Evolutionary conservation across 352 stramenopile genomes (phyloP).

Genomic region (Peronospora belbahrii): DNA sequence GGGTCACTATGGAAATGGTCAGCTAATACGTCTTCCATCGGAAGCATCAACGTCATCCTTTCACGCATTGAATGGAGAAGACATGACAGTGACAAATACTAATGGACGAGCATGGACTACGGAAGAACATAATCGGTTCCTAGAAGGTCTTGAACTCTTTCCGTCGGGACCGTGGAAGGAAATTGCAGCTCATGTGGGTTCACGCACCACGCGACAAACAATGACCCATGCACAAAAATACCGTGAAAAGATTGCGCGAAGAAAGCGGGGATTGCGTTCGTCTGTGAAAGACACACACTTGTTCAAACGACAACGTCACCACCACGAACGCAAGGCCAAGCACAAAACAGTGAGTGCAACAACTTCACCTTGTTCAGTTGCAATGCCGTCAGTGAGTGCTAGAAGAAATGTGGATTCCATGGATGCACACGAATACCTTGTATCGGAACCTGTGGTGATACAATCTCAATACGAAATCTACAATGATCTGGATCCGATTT

Average conservation of each 20-base stretch:
- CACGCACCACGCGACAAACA: constrained; percentile 47
- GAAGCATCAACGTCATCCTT: constrained; percentile 10
- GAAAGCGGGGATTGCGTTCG: constrained; percentile 36
- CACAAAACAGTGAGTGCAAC: background rate
- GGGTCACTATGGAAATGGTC: constrained; percentile 5
- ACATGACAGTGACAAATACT: constrained; percentile 14
- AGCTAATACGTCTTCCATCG: constrained; percentile 32
- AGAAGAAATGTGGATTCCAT: constrained; percentile 19
- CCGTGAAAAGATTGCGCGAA: constrained; percentile 44
- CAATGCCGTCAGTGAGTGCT: background rate
- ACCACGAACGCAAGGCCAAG: constrained; percentile 8
- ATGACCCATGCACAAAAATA: constrained; percentile 62
- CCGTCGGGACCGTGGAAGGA: constrained; percentile 55
- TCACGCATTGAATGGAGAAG: constrained; percentile 5
- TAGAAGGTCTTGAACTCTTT: constrained; percentile 52
- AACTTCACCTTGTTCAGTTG: constrained; percentile 21
- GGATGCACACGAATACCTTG: constrained; percentile 28
- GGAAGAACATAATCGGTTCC: constrained; percentile 53
- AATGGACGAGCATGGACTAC: constrained; percentile 35
- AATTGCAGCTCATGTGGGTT: constrained; percentile 45
- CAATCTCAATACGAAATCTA: constrained; percentile 12
- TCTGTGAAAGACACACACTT: constrained; percentile 23
- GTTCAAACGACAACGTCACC: constrained; percentile 21
- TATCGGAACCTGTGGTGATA: constrained; percentile 2
- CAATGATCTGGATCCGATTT: background rate